A percentile compares a stretch with the other conserved stretches of the same genome.
phyloP scores from a whole-genome alignment of 148 eudicot species.

The Tetragonia tetragonoides region DNA sequence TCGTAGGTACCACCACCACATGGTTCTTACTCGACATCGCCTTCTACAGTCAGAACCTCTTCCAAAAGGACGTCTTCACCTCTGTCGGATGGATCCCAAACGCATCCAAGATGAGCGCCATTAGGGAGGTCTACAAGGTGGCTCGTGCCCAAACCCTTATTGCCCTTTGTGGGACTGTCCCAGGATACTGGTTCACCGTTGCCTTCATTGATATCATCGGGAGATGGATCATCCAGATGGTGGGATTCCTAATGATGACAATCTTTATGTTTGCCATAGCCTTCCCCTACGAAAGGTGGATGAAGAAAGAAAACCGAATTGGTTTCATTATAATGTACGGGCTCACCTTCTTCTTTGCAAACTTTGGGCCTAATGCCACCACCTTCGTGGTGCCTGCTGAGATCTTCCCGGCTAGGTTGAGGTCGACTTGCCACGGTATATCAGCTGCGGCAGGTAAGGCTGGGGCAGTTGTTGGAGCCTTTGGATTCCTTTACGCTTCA shows the following conservation, averaged over 20 bases:
- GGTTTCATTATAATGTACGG: constrained; percentile 58
- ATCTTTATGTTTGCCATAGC: constrained; percentile 78
- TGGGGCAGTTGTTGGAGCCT: constrained; percentile 60
- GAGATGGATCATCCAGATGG: constrained; percentile 50
- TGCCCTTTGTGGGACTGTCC: constrained; percentile 65
- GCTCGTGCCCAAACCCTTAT: constrained; percentile 63
- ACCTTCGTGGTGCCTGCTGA: constrained; percentile 34
- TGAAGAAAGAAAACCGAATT: constrained; percentile 23
- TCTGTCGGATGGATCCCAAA: constrained; percentile 61
- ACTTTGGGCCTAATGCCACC: constrained; percentile 34
- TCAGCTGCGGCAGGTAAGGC: constrained; percentile 70
- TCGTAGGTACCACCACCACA: constrained; percentile 59
- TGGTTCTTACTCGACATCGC: constrained; percentile 84
- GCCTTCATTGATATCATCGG: constrained; percentile 62
- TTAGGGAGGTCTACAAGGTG: constrained; percentile 49
- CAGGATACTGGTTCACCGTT: constrained; percentile 77
- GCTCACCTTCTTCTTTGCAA: constrained; percentile 33
- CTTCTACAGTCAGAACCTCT: constrained; percentile 69
- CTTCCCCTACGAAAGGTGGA: constrained; percentile 61
- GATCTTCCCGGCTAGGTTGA: constrained; percentile 33
- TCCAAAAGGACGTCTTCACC: constrained; percentile 63
- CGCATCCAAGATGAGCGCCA: constrained; percentile 55
- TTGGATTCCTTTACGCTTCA: constrained; percentile 49
- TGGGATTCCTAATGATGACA: constrained; percentile 76
- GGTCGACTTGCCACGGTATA: constrained; percentile 55